Evolutionary conservation across 768 basidiomycete species (phyloP).

Genomic region (Boletus edulis): DNA sequence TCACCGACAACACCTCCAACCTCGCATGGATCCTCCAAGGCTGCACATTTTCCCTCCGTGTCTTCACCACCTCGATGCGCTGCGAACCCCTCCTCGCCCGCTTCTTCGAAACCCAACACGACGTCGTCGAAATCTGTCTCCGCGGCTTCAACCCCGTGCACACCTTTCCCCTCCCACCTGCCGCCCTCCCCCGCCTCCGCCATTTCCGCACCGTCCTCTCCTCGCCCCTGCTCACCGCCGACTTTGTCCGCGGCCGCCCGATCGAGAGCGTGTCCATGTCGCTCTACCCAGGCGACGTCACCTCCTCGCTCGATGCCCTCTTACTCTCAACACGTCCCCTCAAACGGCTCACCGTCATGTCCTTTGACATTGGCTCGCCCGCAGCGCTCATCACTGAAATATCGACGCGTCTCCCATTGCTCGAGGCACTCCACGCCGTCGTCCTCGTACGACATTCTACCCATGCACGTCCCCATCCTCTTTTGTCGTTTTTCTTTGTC

Average conservation of each 20-base stretch:
- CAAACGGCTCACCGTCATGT: constrained; percentile 54
- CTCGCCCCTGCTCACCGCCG: constrained; percentile 42
- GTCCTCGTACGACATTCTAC: constrained; percentile 49
- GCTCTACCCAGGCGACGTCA: constrained; percentile 41
- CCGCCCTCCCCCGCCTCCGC: constrained; percentile 46
- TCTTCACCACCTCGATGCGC: constrained; percentile 56
- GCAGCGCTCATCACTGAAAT: constrained; percentile 46
- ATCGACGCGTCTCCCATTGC: constrained; percentile 41
- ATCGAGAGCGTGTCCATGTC: constrained; percentile 52
- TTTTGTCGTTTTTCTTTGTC: no score
- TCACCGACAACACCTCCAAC: constrained; percentile 28
- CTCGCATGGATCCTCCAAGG: constrained; percentile 50
- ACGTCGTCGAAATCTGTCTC: constrained; percentile 51
- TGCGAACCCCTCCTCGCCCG: constrained; percentile 45
- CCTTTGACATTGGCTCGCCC: constrained; percentile 49
- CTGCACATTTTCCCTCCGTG: constrained; percentile 43
- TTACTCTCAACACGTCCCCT: constrained; percentile 37
- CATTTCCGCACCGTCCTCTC: constrained; percentile 56
- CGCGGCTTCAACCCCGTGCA: constrained; percentile 47
- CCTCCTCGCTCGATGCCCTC: constrained; percentile 45
- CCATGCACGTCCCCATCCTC: constrained; percentile 34
- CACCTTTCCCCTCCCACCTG: constrained; percentile 32
- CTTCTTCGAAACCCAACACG: constrained; percentile 51
- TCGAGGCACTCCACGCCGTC: constrained; percentile 64
- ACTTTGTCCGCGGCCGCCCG: constrained; percentile 47